Percentiles rank a stretch among this genome's conserved stretches.
Conservation (phyloP, 305 asterid genomes). For the Rubia occidens region DNA sequence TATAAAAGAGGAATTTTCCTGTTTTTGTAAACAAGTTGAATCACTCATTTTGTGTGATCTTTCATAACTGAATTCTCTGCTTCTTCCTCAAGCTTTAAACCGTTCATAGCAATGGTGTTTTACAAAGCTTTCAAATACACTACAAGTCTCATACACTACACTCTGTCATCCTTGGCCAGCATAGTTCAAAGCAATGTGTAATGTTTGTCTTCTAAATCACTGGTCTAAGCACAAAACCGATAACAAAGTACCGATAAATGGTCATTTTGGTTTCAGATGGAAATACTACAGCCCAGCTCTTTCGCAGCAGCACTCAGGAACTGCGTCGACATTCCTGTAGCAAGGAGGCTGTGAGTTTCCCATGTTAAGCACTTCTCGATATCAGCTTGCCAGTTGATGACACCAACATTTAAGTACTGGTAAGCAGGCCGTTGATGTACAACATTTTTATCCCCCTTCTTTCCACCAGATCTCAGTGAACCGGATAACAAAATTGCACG, state of each 20-base stretch:
- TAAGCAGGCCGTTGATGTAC: constrained; percentile 36
- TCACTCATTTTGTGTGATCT: no score
- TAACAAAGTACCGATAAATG: constrained; percentile 2
- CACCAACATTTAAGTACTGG: constrained; percentile 41
- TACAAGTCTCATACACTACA: not conserved
- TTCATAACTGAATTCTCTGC: no score
- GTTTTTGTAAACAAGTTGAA: no score
- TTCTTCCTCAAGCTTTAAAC: no score
- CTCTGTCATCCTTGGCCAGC: not conserved
- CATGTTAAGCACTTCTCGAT: constrained; percentile 75
- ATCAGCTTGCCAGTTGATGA: constrained; percentile 58
- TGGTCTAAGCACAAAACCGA: constrained; percentile 6
- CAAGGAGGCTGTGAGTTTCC: constrained; percentile 83
- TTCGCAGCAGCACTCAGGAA: constrained; percentile 72
- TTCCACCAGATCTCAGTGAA: constrained; percentile 36
- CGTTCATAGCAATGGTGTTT: no score
- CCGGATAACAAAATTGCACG: constrained; percentile 65
- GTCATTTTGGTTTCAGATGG: constrained; percentile 25
- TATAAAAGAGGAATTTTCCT: no score
- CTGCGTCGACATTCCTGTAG: constrained; percentile 61
- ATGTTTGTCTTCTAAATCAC: constrained; percentile 14
- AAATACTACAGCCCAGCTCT: constrained; percentile 68
- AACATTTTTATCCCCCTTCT: constrained; percentile 31
- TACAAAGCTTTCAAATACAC: no score
- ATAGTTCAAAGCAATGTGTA: constrained; percentile 12